Evolutionary conservation across 192 early-diverging fungal genomes (phyloP).

Genomic region (Umbelopsis ramanniana): DNA sequence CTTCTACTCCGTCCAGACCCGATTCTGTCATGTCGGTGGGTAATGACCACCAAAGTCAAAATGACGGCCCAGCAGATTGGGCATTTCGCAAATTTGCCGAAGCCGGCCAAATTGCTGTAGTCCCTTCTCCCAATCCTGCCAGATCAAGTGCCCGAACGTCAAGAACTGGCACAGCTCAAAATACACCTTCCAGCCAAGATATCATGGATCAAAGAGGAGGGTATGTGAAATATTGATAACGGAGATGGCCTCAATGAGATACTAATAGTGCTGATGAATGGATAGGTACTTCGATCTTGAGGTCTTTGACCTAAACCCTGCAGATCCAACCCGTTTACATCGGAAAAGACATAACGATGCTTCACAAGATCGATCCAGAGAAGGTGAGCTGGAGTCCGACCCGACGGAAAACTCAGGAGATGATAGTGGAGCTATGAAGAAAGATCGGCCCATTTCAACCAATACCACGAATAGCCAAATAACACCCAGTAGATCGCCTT

Average conservation of each 20-base stretch:
- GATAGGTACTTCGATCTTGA: slow-evolving; percentile 11
- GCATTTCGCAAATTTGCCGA: slow-evolving; percentile 20
- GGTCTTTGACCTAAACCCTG: background rate
- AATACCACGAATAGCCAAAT: too few species aligned
- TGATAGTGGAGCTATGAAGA: too few species aligned
- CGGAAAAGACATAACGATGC: background rate
- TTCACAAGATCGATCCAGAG: background rate
- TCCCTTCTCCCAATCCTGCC: background rate
- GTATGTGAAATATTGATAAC: background rate
- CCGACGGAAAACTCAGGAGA: background rate
- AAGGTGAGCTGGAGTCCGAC: background rate
- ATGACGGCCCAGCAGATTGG: background rate
- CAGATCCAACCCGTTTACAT: background rate
- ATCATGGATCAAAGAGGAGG: slow-evolving; percentile 19
- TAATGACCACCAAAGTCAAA: background rate
- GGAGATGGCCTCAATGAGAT: too few species aligned
- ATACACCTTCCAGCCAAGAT: slow-evolving; percentile 15
- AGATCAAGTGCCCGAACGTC: background rate
- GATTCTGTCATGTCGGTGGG: background rate
- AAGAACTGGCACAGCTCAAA: background rate
- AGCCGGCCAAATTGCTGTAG: slow-evolving; percentile 1
- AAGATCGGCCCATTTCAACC: too few species aligned
- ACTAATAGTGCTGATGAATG: too few species aligned
- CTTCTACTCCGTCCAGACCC: background rate
- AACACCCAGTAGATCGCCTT: background rate